Conservation (phyloP, 1,284 basidiomycete species). For the Cryptococcus sp. region DNA sequence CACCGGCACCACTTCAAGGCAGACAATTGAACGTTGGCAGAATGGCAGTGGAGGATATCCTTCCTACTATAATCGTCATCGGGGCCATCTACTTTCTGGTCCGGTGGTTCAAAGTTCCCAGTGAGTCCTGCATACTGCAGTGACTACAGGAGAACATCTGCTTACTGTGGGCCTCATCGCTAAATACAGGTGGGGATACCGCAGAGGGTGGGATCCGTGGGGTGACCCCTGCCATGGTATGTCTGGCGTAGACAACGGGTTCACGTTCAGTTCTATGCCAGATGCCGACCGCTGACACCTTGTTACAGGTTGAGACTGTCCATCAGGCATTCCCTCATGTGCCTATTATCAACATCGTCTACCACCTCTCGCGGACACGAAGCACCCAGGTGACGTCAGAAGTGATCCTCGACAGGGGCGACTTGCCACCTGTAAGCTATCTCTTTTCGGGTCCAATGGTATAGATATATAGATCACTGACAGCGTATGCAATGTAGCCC, state of each 20-base stretch:
- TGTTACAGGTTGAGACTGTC: constrained; percentile 44
- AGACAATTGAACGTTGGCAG: no score
- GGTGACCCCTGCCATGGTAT: constrained; percentile 42
- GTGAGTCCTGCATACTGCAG: constrained; percentile 19
- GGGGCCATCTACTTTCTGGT: constrained; percentile 36
- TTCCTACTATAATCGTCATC: constrained; percentile 42
- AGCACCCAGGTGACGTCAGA: constrained; percentile 47
- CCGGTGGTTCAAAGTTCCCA: constrained; percentile 33
- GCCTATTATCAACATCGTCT: constrained; percentile 43
- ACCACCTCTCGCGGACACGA: constrained; percentile 45
- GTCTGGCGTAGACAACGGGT: background rate
- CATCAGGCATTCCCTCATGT: constrained; percentile 48
- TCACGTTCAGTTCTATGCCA: no score
- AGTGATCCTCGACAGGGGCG: constrained; percentile 45
- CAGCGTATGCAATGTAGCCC: constrained; percentile 17
- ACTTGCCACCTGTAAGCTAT: constrained; percentile 39
- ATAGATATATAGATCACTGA: background rate
- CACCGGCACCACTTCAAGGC: no score
- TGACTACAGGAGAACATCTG: background rate
- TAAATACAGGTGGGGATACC: constrained; percentile 14
- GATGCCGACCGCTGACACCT: background rate
- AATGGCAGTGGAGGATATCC: constrained; percentile 34
- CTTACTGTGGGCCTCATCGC: constrained; percentile 9
- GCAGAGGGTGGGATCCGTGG: constrained; percentile 28
- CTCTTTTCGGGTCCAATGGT: background rate